These are phyloP conservation scores for Hypoxylon crocopeplum DNA, from an alignment of 495 filamentous ascomycete species.

Conservation along the genomic window DNA sequence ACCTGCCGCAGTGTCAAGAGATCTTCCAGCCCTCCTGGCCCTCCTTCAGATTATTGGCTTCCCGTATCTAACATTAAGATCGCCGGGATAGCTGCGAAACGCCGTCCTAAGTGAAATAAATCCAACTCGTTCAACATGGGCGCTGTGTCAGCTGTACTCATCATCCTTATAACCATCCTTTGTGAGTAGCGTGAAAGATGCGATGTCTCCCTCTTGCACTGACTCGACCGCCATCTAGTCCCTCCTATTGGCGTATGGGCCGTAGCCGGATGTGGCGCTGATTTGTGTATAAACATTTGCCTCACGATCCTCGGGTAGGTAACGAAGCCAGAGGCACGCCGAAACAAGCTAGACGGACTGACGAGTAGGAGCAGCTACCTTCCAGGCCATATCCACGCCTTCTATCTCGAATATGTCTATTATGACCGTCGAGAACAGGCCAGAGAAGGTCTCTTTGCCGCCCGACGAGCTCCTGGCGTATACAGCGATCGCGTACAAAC, in stretches of 20 bases:
- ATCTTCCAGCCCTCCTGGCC: too few relatives aligned
- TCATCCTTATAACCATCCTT: conserved; percentile 65
- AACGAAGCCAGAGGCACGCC: background rate
- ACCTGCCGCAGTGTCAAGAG: too few relatives aligned
- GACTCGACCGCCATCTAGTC: conserved; percentile 36
- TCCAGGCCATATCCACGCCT: conserved; percentile 86
- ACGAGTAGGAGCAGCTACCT: conserved; percentile 60
- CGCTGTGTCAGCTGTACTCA: conserved; percentile 60
- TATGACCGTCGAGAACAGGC: conserved; percentile 71
- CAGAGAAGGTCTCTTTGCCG: conserved; percentile 54
- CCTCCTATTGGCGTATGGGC: conserved; percentile 51
- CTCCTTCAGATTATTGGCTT: too few relatives aligned
- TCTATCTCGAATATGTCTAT: conserved; percentile 90
- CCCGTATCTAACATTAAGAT: too few relatives aligned
- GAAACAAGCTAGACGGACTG: background rate
- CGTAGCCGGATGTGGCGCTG: conserved; percentile 70
- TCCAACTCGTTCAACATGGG: conserved; percentile 54
- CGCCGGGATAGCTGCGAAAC: too few relatives aligned
- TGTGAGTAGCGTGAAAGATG: conserved; percentile 38
- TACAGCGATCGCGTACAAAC: conserved; percentile 82
- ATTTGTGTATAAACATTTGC: conserved; percentile 90
- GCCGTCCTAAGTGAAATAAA: too few relatives aligned
- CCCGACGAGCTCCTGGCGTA: conserved; percentile 69
- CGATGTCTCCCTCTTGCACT: background rate
- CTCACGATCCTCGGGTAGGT: conserved; percentile 69